Percentiles rank a stretch among this genome's conserved stretches.
These are phyloP conservation scores for Hemileccinum rubropunctum DNA, from an alignment of 768 basidiomycete species.

Conservation along the genomic window DNA sequence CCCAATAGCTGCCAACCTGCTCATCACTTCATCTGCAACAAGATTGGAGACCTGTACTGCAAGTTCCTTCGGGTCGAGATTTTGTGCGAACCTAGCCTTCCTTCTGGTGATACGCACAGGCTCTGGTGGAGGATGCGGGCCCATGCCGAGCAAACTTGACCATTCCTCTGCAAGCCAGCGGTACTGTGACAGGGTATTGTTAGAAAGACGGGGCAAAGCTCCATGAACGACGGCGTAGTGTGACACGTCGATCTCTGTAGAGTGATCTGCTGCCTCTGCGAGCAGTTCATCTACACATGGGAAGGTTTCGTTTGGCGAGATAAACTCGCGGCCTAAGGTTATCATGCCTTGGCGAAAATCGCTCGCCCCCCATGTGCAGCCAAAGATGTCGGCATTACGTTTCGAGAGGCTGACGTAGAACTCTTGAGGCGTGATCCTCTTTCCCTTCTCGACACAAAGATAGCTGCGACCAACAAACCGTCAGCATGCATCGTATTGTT, in stretches of 20 bases:
- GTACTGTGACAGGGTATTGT: not conserved
- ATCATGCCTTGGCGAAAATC: constrained; percentile 10
- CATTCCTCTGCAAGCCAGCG: constrained; percentile 4
- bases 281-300: not conserved
- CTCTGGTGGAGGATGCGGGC: not conserved
- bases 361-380: not conserved
- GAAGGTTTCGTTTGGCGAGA: constrained; percentile 1
- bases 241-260: not conserved
- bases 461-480: not conserved
- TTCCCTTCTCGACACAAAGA: not conserved
- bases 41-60: no score
- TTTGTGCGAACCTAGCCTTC: no score
- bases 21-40: no score
- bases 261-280: constrained; percentile 4
- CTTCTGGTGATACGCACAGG: not conserved
- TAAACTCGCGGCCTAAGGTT: constrained; percentile 1
- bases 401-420: not conserved
- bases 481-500: no score
- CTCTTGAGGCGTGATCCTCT: not conserved
- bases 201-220: not conserved
- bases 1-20: no score
- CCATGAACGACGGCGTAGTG: constrained; percentile 5
- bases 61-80: no score
- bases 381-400: not conserved
- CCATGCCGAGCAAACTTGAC: constrained; percentile 4